Percentiles rank a stretch among this genome's conserved stretches.
Conservation (phyloP, 2,329 filamentous ascomycete genomes). For the Scedosporium boydii region DNA sequence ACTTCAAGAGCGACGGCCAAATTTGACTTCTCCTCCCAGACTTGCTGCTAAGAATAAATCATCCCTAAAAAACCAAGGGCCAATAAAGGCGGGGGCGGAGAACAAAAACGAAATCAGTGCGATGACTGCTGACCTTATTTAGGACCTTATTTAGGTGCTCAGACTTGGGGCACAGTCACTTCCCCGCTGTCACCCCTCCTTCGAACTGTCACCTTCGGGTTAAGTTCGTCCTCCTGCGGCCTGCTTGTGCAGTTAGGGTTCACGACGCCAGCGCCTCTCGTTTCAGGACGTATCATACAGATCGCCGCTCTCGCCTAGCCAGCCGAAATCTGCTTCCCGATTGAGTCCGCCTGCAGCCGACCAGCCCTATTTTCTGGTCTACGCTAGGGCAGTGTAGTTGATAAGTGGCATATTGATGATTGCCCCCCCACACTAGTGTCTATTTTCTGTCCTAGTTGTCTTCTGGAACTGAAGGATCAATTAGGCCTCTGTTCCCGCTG, state of each 20-base stretch:
- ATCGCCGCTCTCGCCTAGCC: background rate
- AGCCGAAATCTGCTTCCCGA: background rate
- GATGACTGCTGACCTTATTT: background rate
- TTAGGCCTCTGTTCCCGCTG: background rate
- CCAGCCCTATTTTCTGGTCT: background rate
- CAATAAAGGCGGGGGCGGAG: background rate
- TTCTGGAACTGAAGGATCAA: background rate
- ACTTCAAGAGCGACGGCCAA: background rate
- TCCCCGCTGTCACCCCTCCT: background rate
- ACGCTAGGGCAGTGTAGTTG: too few relatives aligned
- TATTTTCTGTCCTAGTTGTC: background rate
- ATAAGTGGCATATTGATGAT: background rate
- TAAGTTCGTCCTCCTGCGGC: background rate
- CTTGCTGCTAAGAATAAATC: background rate
- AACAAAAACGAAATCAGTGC: background rate
- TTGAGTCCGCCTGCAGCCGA: background rate
- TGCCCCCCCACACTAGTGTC: background rate
- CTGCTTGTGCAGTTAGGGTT: background rate
- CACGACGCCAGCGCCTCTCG: background rate
- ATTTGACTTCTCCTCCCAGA: background rate
- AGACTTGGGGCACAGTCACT: background rate
- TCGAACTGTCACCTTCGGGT: background rate
- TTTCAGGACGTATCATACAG: background rate
- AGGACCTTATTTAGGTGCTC: background rate
- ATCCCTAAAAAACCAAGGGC: background rate